phyloP scores from a whole-genome alignment of 2,329 filamentous ascomycete species.

The Cordyceps cateniannulata region DNA sequence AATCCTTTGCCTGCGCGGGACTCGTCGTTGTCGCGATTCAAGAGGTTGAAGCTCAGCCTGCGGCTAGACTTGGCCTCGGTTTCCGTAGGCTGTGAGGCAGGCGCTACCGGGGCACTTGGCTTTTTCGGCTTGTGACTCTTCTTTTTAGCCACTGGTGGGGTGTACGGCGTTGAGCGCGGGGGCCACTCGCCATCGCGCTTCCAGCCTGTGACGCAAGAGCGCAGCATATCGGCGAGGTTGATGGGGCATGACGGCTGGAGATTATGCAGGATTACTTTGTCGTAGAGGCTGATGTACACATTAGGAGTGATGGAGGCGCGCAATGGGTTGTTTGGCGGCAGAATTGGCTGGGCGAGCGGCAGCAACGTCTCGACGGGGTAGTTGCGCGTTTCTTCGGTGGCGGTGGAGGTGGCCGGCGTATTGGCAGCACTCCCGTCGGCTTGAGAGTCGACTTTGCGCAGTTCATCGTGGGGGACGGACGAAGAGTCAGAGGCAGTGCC shows the following conservation, averaged over 20 bases:
- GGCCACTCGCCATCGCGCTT: conserved; percentile 93
- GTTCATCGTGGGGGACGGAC: conserved; percentile 31
- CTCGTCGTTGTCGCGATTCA: conserved; percentile 33
- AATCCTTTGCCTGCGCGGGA: conserved; percentile 32
- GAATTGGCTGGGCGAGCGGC: conserved; percentile 65
- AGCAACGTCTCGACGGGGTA: conserved; percentile 57
- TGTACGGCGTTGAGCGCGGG: conserved; percentile 41
- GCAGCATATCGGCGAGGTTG: conserved; percentile 75
- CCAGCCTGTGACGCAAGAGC: conserved; percentile 82
- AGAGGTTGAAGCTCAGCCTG: conserved; percentile 42
- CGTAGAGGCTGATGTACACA: conserved; percentile 78
- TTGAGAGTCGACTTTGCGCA: conserved; percentile 24
- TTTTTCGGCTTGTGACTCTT: conserved; percentile 36
- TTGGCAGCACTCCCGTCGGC: conserved; percentile 17
- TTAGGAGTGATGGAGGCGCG: conserved; percentile 67
- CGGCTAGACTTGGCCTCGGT: conserved; percentile 27
- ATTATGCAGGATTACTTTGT: conserved; percentile 75
- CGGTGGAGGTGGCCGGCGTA: conserved; percentile 4
- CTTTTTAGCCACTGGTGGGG: conserved; percentile 29
- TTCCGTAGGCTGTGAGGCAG: conserved; percentile 14
- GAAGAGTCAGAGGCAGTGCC: conserved; percentile 33
- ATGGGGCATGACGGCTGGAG: conserved; percentile 82
- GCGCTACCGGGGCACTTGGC: conserved; percentile 16
- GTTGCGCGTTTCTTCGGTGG: conserved; percentile 7
- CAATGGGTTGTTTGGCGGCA: conserved; percentile 69